phyloP scores from a whole-genome alignment of 345 rosid species.

The Ceriops zippeliana region DNA sequence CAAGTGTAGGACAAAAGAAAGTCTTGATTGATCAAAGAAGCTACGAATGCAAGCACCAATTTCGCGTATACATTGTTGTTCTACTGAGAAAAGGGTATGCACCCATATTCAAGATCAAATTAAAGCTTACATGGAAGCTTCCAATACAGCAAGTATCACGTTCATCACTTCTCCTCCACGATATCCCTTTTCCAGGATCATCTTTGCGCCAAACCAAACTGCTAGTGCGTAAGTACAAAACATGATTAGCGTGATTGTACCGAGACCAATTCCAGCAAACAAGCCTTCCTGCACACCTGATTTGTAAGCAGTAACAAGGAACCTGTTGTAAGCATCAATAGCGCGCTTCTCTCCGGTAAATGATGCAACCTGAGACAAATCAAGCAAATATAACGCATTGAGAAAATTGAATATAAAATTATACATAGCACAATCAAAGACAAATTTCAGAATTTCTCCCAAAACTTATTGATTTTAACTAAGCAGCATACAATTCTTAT shows the following conservation, averaged over 20 bases:
- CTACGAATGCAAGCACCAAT: background rate
- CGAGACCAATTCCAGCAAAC: conserved; percentile 55
- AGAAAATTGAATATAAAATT: too few species aligned
- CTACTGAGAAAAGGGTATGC: too few species aligned
- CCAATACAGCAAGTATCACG: conserved; percentile 50
- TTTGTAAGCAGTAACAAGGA: conserved; percentile 43
- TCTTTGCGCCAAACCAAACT: conserved; percentile 61
- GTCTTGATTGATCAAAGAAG: too few species aligned
- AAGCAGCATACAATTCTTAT: conserved; percentile 62
- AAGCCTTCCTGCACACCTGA: conserved; percentile 53
- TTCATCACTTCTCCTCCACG: conserved; percentile 52
- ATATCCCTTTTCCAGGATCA: conserved; percentile 58
- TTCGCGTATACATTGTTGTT: too few species aligned
- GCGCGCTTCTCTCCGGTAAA: conserved; percentile 68
- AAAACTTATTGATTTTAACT: background rate
- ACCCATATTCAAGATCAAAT: too few species aligned
- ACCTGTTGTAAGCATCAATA: conserved; percentile 45
- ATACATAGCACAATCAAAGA: too few species aligned
- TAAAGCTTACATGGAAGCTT: conserved; percentile 65
- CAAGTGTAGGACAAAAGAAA: background rate
- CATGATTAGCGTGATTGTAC: conserved; percentile 26
- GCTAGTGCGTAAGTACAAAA: conserved; percentile 53
- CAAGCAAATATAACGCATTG: too few species aligned
- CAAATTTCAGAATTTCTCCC: too few species aligned
- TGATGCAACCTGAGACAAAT: conserved; percentile 58